These are phyloP conservation scores for Rhododendron griersonianum DNA, from an alignment of 148 eudicot species.

Conservation along the genomic window DNA sequence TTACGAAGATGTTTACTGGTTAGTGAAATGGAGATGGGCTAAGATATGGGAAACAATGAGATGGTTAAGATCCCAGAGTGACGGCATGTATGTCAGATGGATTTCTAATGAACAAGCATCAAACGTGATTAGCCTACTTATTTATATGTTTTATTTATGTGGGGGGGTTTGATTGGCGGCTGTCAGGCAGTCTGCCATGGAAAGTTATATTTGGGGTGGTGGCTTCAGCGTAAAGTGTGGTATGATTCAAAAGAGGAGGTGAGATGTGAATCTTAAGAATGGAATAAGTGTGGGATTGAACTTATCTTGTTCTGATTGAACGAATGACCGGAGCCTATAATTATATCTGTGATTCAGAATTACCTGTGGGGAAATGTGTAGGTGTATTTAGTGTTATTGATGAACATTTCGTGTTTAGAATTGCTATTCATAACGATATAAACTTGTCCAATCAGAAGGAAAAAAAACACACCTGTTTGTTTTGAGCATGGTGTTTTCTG, in stretches of 20 bases:
- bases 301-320: neutral
- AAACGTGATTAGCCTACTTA: neutral
- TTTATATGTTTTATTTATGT: neutral
- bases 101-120: neutral
- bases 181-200: neutral
- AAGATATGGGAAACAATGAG: neutral
- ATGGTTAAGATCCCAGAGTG: neutral
- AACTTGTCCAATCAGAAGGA: neutral
- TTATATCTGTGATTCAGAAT: neutral
- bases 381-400: neutral
- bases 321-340: neutral
- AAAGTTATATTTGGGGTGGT: neutral
- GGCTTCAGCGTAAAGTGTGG: neutral
- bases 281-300: neutral
- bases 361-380: neutral
- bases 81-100: neutral
- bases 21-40: neutral
- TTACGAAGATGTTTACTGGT: neutral
- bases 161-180: neutral
- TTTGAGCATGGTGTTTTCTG: neutral
- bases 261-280: neutral
- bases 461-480: neutral
- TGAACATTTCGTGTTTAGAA: neutral
- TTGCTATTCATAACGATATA: neutral
- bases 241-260: neutral